These are phyloP conservation scores for Triticum monococcum DNA, from an alignment of 176 grass and related monocot genomes.

Conservation along the genomic window DNA sequence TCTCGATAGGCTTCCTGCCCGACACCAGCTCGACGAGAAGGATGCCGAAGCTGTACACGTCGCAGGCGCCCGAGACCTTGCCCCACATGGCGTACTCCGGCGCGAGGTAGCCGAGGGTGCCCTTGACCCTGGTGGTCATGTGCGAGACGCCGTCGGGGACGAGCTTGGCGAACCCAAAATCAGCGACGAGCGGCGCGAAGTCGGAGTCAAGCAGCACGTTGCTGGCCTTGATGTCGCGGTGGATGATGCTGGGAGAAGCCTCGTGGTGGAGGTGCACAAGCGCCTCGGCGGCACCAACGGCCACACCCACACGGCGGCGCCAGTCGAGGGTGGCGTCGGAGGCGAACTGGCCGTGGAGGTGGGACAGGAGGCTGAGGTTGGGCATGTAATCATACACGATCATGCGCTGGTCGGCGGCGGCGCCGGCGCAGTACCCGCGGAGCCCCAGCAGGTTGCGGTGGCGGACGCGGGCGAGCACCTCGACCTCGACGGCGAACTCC, in stretches of 20 bases:
- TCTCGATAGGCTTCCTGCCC: slow-evolving; percentile 53
- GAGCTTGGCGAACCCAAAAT: slow-evolving; percentile 74
- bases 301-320: slow-evolving; percentile 35
- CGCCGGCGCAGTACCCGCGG: slow-evolving; percentile 56
- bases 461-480: slow-evolving; percentile 61
- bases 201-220: slow-evolving; percentile 53
- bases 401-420: slow-evolving; percentile 47
- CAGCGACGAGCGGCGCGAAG: slow-evolving; percentile 40
- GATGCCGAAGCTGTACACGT: slow-evolving; percentile 77
- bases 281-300: slow-evolving; percentile 49
- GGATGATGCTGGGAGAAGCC: slow-evolving; percentile 58
- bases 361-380: slow-evolving; percentile 62
- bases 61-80: slow-evolving; percentile 61
- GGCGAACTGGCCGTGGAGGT: slow-evolving; percentile 67
- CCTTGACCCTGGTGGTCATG: slow-evolving; percentile 80
- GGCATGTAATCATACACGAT: slow-evolving; percentile 90
- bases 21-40: slow-evolving; percentile 51
- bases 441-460: slow-evolving; percentile 68
- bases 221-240: slow-evolving; percentile 76
- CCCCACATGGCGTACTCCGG: slow-evolving; percentile 67
- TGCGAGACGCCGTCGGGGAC: slow-evolving; percentile 59
- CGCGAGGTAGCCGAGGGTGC: slow-evolving; percentile 38
- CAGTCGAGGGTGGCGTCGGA: slow-evolving; percentile 42
- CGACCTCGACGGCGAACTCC: slow-evolving; percentile 80
- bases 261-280: slow-evolving; percentile 70